Evolutionary conservation across 2,329 filamentous ascomycete genomes (phyloP), one percentile per base, ranked within the genome.

Genomic region (Colletotrichum shisoi): DNA sequence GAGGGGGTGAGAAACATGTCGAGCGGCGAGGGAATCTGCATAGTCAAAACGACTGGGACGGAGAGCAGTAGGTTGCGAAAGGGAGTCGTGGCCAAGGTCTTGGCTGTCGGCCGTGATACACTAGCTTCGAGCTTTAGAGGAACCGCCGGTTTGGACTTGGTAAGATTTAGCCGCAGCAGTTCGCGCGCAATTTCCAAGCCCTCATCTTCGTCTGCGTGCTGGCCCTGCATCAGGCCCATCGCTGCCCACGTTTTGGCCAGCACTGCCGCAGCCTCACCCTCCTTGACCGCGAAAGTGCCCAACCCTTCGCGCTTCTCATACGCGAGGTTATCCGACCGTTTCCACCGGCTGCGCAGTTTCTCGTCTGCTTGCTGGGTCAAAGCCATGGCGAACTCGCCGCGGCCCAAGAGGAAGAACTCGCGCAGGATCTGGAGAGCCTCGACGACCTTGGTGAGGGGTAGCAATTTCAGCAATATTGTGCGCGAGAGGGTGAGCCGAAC

Each of bases 311-410:
- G 77, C 73, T 84, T 85, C 73, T 87, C 84, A 74, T 83, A 83
- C 1, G 82, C 83, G 6, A 88, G 75, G 60, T 87, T 87, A 45
- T 87, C 85, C 12, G 87, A 82, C 70, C 88, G 82, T 71, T 84
- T 87, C 84, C 91, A 92, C 57, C 92, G 88, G 70, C 87, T 89
- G n/a, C 87, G 85, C 27, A 95, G 85, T 71, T 89, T 90, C 62
- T 90, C 87, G 71, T 97, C 93, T 1, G 94, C 93, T 79, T 97
- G 92, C 42, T 90, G 87, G 1, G 96, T 92, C 31, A 99, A 79
- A 0, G 91, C 90, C 78, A 95, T 89, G 21, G 94, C 93, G 76
- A 99, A 99, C 76, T 98, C 95, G 59, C 94, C 94, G 40, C 92
- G 87, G 1, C 91, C 90, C 0, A 99, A 84, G 2, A 99, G 84